These are phyloP conservation scores for Periconia sp. DNA, from an alignment of 2,329 filamentous ascomycete genomes.

Conservation along the genomic window DNA sequence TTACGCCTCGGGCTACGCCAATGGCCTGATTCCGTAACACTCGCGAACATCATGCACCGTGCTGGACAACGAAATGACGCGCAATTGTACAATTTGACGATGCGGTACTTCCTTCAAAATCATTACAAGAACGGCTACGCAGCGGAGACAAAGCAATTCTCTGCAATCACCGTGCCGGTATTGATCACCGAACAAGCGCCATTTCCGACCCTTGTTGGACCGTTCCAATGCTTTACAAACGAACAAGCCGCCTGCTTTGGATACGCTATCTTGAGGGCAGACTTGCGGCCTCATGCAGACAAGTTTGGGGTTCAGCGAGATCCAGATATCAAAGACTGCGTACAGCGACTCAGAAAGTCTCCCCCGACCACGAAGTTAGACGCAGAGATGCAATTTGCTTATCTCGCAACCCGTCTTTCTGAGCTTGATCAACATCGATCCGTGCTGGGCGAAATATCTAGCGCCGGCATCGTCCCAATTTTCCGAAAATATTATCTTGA, in stretches of 20 bases:
- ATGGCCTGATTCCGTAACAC: constrained; percentile 72
- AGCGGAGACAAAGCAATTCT: constrained; percentile 61
- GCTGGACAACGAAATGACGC: constrained; percentile 59
- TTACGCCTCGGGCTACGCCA: constrained; percentile 73
- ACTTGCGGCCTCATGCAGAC: constrained; percentile 78
- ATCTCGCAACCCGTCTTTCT: constrained; percentile 77
- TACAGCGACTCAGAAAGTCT: constrained; percentile 72
- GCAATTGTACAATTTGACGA: constrained; percentile 68
- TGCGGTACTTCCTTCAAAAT: constrained; percentile 83
- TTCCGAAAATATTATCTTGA: constrained; percentile 43
- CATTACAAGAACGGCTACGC: constrained; percentile 80
- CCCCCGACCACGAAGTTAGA: constrained; percentile 72
- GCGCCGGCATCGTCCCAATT: constrained; percentile 46
- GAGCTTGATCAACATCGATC: constrained; percentile 65
- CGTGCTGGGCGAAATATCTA: constrained; percentile 31
- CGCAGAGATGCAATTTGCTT: constrained; percentile 78
- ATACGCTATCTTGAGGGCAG: constrained; percentile 76
- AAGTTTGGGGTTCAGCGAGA: constrained; percentile 88
- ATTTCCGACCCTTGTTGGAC: constrained; percentile 69
- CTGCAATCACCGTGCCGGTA: constrained; percentile 52
- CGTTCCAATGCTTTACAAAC: constrained; percentile 83
- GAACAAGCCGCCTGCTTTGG: constrained; percentile 76
- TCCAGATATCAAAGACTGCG: constrained; percentile 78
- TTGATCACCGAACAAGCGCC: constrained; percentile 73
- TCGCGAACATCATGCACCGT: constrained; percentile 79